A percentile compares a stretch with the other conserved stretches of the same genome.
Conservation (phyloP, 257 asterid genomes). For the Nicotiana tabacum region DNA sequence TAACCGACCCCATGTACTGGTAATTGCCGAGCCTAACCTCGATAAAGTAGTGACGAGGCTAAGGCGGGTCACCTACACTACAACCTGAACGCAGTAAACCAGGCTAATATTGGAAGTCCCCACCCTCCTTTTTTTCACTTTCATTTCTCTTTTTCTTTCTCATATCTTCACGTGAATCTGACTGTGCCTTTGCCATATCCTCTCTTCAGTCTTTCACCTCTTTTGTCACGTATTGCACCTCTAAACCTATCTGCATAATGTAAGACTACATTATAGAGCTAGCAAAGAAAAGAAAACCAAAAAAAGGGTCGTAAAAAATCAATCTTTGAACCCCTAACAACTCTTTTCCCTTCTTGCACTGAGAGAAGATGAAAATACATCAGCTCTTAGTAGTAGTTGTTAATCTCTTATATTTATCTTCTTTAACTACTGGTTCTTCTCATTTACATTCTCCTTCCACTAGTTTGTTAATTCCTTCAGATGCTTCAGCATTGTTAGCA, state of each 20-base stretch:
- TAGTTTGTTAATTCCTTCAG: conserved; percentile 19
- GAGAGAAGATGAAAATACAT: too few relatives aligned
- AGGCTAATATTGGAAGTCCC: conserved; percentile 5
- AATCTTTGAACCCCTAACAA: not conserved
- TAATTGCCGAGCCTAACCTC: too few relatives aligned
- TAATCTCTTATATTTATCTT: not conserved
- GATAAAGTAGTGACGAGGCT: too few relatives aligned
- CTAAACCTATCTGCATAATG: not conserved
- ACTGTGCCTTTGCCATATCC: conserved; percentile 19
- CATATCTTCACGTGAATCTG: conserved; percentile 61
- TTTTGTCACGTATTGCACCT: conserved; percentile 19
- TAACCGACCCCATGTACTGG: too few relatives aligned
- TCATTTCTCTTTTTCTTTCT: not conserved
- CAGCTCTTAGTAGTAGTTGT: too few relatives aligned
- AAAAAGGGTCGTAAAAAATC: not conserved
- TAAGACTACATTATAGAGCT: not conserved
- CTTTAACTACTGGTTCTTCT: not conserved
- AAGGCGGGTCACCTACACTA: too few relatives aligned
- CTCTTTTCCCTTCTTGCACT: too few relatives aligned
- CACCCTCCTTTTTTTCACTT: not conserved
- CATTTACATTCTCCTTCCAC: conserved; percentile 16
- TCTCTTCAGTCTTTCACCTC: conserved; percentile 22
- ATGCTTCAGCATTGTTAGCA: conserved; percentile 53
- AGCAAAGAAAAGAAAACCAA: not conserved
- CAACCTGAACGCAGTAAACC: too few relatives aligned